phyloP scores from a whole-genome alignment of 805 yeast genomes.

The Cyberlindnera veronae region DNA sequence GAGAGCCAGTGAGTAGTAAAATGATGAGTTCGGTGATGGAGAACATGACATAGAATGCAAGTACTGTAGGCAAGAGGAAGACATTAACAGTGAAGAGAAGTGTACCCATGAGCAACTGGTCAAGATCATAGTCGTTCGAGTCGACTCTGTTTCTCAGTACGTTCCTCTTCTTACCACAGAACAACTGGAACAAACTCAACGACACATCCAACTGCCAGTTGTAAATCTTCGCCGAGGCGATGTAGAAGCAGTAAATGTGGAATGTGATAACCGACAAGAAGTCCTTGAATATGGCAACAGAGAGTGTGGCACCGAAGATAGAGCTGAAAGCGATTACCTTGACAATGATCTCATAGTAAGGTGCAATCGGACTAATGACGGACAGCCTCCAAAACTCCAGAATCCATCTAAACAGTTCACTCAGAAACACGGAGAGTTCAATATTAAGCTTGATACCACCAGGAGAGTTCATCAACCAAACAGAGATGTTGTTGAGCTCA shows the following conservation, averaged over 20 bases:
- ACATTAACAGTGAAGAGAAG: slow-evolving; percentile 75
- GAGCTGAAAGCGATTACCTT: slow-evolving; percentile 38
- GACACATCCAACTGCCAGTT: slow-evolving; percentile 68
- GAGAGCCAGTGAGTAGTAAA: slow-evolving; percentile 42
- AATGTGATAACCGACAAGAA: slow-evolving; percentile 56
- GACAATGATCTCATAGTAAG: slow-evolving; percentile 30
- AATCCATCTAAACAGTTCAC: slow-evolving; percentile 85
- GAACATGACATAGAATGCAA: slow-evolving; percentile 79
- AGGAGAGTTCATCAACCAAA: slow-evolving; percentile 84
- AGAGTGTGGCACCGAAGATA: slow-evolving; percentile 63
- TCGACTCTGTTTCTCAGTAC: slow-evolving; percentile 83
- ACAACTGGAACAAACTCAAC: slow-evolving; percentile 73
- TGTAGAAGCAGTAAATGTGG: slow-evolving; percentile 75
- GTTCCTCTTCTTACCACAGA: slow-evolving; percentile 86
- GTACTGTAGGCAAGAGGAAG: slow-evolving; percentile 80
- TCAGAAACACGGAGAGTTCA: slow-evolving; percentile 80
- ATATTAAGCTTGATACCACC: slow-evolving; percentile 91
- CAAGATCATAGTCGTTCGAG: slow-evolving; percentile 76
- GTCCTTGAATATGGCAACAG: slow-evolving; percentile 66
- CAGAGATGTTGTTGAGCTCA: slow-evolving; percentile 46
- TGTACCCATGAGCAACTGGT: slow-evolving; percentile 86
- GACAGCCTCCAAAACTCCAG: slow-evolving; percentile 56
- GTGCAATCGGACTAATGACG: slow-evolving; percentile 28
- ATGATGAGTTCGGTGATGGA: slow-evolving; percentile 54
- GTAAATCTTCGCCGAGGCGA: slow-evolving; percentile 75